Percentiles rank a stretch among this genome's conserved stretches.
Evolutionary conservation across 331 rosid species (phyloP).

Genomic region (Malus hybrid): DNA sequence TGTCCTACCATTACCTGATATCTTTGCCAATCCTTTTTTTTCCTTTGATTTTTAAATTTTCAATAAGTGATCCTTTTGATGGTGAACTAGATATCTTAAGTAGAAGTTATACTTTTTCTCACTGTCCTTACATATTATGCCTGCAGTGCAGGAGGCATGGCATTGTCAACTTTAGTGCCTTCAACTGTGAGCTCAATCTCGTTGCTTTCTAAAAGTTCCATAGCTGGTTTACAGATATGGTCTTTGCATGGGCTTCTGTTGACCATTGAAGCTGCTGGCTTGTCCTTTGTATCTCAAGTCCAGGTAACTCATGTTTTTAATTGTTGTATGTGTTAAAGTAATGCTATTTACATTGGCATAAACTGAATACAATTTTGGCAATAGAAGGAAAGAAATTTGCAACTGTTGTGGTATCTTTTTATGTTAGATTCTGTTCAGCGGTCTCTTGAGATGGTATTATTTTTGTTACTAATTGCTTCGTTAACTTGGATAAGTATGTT

Average conservation of each 20-base stretch:
- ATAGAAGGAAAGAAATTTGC: background rate
- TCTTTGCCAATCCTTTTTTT: background rate
- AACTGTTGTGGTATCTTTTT: background rate
- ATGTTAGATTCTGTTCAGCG: background rate
- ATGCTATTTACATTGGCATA: background rate
- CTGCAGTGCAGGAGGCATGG: slow-evolving; percentile 99
- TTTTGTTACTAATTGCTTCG: background rate
- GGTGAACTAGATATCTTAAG: background rate
- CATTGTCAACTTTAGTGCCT: slow-evolving; percentile 87
- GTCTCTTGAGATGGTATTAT: background rate
- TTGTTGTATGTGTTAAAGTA: background rate
- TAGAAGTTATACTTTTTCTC: background rate
- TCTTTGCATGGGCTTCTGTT: slow-evolving; percentile 97
- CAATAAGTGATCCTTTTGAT: background rate
- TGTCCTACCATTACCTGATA: background rate
- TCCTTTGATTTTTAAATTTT: background rate
- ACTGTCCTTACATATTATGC: slow-evolving; percentile 20
- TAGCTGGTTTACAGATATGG: slow-evolving; percentile 83
- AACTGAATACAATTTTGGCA: background rate
- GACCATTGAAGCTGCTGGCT: slow-evolving; percentile 95
- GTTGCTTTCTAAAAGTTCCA: slow-evolving; percentile 67
- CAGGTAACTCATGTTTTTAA: slow-evolving; percentile 45
- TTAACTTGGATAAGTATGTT: background rate
- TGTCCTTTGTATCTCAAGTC: slow-evolving; percentile 91
- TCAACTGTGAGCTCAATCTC: slow-evolving; percentile 87